Base-by-base conservation (phyloP, 345 rosid genomes). In the Populus pruinosa region DNA sequence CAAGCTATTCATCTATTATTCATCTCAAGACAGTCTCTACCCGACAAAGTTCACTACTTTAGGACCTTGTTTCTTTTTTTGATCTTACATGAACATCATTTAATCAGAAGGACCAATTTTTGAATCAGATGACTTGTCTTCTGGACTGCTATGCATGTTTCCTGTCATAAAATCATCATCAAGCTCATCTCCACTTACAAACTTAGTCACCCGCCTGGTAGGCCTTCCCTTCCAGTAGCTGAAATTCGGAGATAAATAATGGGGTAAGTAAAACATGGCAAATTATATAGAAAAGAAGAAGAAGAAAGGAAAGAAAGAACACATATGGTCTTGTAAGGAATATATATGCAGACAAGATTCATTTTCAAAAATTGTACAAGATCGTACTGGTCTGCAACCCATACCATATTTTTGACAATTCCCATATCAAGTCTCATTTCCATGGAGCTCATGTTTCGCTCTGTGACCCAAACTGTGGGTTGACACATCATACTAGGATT, bases 121-220 rank as follows among this genome's bases (percentile, higher is more conserved):
- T 50, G 84, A 50, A 36, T 79, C 83, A 12, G 79, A 72, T 65
- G 63, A 55, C 80, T 78, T 80, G 33, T 79, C 83, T 61, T 86
- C 87, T 67, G 81, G 82, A 78, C 38, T 69, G 53, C 69, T 81
- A 74, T 29, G 33, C 43, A 80, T 59, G 44, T 73, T 87, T 69
- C 85, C 88, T 53, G 76, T 74, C 84, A 65, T 33, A 85, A 93
- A 93, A 81, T 96, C 99, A 21, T 93, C 98, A 16, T 88, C 94
- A 33, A 96, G 94, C 82, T 96, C 94, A n/a, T 93, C 98, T 41
- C 99, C 97, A 18, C 98, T 88, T 0, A 53, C 8, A 67, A 92
- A 83, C 85, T 88, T 91, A 67, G 95, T 93, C 73, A 93, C 83
- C 72, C 85, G 79, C n/a, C 91, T 91, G 66, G 66, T 84, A 2